Evolutionary conservation across 1,284 basidiomycete species (phyloP).

Genomic region (Mycena citricolor): DNA sequence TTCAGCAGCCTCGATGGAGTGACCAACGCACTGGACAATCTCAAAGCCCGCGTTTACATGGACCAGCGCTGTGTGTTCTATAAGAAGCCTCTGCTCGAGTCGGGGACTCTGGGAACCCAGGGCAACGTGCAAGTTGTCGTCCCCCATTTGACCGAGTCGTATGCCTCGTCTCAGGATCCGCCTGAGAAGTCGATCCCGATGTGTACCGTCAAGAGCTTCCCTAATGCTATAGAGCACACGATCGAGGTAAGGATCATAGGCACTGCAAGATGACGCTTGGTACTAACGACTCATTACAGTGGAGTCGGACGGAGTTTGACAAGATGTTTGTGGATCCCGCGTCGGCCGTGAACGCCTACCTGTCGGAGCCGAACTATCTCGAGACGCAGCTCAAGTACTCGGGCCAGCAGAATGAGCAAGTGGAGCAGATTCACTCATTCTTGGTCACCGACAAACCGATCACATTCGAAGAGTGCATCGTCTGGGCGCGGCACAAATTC

Average conservation of each 20-base stretch:
- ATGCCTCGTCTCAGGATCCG: slow-evolving; percentile 97
- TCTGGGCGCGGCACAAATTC: slow-evolving; percentile 96
- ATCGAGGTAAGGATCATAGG: slow-evolving; percentile 78
- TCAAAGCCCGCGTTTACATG: slow-evolving; percentile 97
- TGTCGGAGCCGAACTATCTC: slow-evolving; percentile 95
- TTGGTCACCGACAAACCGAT: slow-evolving; percentile 92
- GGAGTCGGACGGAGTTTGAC: slow-evolving; percentile 94
- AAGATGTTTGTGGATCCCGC: slow-evolving; percentile 92
- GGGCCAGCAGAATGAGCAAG: slow-evolving; percentile 87
- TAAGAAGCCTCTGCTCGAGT: slow-evolving; percentile 95
- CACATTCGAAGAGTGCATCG: slow-evolving; percentile 96
- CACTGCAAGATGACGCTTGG: too few species aligned
- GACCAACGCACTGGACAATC: slow-evolving; percentile 99
- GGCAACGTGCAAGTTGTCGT: slow-evolving; percentile 97
- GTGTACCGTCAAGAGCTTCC: slow-evolving; percentile 99
- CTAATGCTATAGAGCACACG: slow-evolving; percentile 98
- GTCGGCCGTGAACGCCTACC: slow-evolving; percentile 94
- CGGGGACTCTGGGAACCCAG: slow-evolving; percentile 98
- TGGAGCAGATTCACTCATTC: slow-evolving; percentile 89
- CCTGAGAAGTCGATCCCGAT: slow-evolving; percentile 98
- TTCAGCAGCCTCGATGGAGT: slow-evolving; percentile 90
- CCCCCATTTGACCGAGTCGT: slow-evolving; percentile 95
- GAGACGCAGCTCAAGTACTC: slow-evolving; percentile 90
- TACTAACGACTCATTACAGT: slow-evolving; percentile 48
- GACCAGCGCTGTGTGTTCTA: slow-evolving; percentile 98